A percentile compares a stretch with the other conserved stretches of the same genome.
These are phyloP conservation scores for Fusarium tjaetaba DNA, from an alignment of 2,329 filamentous ascomycete species.

Conservation along the genomic window DNA sequence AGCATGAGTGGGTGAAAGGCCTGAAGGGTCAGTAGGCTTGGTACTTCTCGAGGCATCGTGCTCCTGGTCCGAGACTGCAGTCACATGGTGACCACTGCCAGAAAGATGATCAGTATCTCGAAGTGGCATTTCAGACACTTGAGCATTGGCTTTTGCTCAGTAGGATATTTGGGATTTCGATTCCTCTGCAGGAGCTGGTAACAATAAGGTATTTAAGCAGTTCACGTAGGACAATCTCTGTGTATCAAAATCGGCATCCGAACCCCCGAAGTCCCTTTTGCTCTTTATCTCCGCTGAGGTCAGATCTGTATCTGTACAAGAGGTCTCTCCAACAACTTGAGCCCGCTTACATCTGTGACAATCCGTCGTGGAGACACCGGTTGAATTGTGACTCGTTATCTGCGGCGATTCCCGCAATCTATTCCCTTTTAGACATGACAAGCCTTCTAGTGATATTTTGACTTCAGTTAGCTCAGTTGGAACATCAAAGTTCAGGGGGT, in stretches of 20 bases:
- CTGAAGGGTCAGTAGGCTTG: not conserved
- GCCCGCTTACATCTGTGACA: not conserved
- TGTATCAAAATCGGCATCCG: not conserved
- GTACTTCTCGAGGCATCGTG: not conserved
- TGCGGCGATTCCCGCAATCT: fast-evolving
- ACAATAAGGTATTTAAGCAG: not conserved
- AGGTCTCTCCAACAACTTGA: not conserved
- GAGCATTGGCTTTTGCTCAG: fast-evolving
- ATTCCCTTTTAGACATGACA: not conserved
- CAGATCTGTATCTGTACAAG: not conserved
- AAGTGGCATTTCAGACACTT: not conserved
- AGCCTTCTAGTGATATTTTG: fast-evolving
- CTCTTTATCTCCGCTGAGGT: too few relatives aligned
- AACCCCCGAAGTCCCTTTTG: too few relatives aligned
- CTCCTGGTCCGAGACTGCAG: fast-evolving
- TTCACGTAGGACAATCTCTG: too few relatives aligned
- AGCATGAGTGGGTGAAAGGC: fast-evolving
- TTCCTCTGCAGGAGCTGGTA: not conserved
- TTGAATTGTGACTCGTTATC: fast-evolving
- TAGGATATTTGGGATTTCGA: too few relatives aligned
- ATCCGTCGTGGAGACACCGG: not conserved
- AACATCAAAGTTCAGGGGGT: not conserved
- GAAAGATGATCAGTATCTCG: not conserved
- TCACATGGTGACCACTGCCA: not conserved
- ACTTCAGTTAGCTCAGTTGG: not conserved